Percentiles rank a stretch among this genome's conserved stretches.
Conservation (phyloP, 768 basidiomycete species). For the Xanthoconium stramineum region DNA sequence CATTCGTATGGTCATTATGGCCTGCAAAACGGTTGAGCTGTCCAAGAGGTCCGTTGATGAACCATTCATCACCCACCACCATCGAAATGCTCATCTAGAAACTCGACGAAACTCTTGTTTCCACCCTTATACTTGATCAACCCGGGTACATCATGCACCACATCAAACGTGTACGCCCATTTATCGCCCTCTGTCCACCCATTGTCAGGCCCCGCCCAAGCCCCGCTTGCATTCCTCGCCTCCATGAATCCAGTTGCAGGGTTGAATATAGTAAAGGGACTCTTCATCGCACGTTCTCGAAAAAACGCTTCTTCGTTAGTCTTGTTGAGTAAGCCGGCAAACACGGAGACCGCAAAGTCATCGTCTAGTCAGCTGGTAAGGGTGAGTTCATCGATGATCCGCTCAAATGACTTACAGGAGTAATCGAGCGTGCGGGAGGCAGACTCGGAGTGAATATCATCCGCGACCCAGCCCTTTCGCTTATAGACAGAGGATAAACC, state of each 20-base stretch:
- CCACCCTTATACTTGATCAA: slow-evolving; percentile 67
- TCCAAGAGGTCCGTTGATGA: not conserved
- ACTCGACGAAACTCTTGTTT: slow-evolving; percentile 57
- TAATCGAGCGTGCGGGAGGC: slow-evolving; percentile 78
- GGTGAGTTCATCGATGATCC: not conserved
- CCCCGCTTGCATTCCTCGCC: slow-evolving; percentile 62
- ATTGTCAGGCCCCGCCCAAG: slow-evolving; percentile 66
- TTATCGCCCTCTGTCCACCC: slow-evolving; percentile 85
- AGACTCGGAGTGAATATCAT: slow-evolving; percentile 76
- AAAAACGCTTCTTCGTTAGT: slow-evolving; percentile 49
- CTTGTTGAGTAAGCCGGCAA: slow-evolving; percentile 55
- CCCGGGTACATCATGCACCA: slow-evolving; percentile 65
- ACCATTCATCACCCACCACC: slow-evolving; percentile 34
- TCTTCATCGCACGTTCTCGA: slow-evolving; percentile 49
- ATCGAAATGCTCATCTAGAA: slow-evolving; percentile 57
- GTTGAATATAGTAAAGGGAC: slow-evolving; percentile 69
- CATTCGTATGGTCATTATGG: slow-evolving; percentile 81
- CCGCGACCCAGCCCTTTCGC: slow-evolving; percentile 70
- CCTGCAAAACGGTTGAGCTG: slow-evolving; percentile 35
- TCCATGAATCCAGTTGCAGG: slow-evolving; percentile 73
- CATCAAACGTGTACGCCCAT: slow-evolving; percentile 78
- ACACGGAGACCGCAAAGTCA: slow-evolving; percentile 67
- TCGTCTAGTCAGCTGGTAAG: slow-evolving; percentile 48
- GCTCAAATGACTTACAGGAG: slow-evolving; percentile 50
- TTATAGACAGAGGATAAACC: slow-evolving; percentile 71